Percentiles rank a stretch among this genome's conserved stretches.
Evolutionary conservation across 352 stramenopile species (phyloP).

Genomic region (Globisporangium splendens): DNA sequence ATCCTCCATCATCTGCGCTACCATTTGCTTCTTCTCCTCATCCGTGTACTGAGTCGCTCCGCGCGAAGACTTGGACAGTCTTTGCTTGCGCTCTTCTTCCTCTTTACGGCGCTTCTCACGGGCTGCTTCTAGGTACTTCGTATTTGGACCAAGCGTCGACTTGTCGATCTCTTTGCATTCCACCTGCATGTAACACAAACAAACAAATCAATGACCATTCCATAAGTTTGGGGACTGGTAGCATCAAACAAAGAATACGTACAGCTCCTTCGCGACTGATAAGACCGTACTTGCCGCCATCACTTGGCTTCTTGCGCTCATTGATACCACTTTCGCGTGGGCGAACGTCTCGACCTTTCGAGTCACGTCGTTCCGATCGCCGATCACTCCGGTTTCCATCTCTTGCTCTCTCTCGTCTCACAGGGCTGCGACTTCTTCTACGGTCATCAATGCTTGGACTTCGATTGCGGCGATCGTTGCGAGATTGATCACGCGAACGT

Average conservation of each 20-base stretch:
- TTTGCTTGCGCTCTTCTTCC: slow-evolving; percentile 63
- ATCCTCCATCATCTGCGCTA: slow-evolving; percentile 72
- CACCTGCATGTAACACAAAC: slow-evolving; percentile 20
- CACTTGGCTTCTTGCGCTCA: slow-evolving; percentile 22
- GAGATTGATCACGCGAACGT: slow-evolving; percentile 1
- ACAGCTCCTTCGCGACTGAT: slow-evolving; percentile 53
- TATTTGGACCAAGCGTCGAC: slow-evolving; percentile 71
- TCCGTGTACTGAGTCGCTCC: slow-evolving; percentile 25
- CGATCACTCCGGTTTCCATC: background rate
- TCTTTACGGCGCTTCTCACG: slow-evolving; percentile 64
- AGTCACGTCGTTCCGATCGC: slow-evolving; percentile 1
- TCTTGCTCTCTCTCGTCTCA: background rate
- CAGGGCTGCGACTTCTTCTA: slow-evolving; percentile 1
- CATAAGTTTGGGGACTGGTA: background rate
- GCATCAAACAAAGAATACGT: slow-evolving; percentile 8
- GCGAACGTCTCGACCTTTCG: background rate
- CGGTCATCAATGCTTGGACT: slow-evolving; percentile 5
- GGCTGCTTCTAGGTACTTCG: slow-evolving; percentile 69
- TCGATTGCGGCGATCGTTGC: slow-evolving; percentile 1
- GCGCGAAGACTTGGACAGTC: slow-evolving; percentile 43
- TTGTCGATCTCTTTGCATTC: slow-evolving; percentile 75
- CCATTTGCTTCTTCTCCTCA: slow-evolving; percentile 63
- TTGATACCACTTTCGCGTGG: background rate
- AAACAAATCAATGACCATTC: background rate
- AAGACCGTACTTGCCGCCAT: slow-evolving; percentile 61